Conservation (phyloP, 169 alveolate genomes). For the Eimeria sp. region DNA sequence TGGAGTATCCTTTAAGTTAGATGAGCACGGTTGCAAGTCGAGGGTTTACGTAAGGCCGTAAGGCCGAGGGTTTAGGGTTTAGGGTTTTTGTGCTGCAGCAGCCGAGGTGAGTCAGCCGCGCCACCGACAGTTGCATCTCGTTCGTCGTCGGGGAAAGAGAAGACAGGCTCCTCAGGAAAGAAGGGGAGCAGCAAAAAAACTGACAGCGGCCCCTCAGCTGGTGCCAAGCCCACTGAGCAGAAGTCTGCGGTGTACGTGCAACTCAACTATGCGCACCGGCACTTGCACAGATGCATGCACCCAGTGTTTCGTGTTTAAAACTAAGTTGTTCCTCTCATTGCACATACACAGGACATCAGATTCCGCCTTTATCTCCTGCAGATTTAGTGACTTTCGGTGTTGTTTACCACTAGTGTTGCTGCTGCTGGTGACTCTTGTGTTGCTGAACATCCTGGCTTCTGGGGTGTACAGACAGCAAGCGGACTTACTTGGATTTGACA, state of each 20-base stretch:
- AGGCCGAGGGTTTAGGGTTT: slow-evolving; percentile 23
- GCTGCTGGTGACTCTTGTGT: not conserved
- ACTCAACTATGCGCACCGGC: not conserved
- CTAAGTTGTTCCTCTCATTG: not conserved
- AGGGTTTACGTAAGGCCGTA: not conserved
- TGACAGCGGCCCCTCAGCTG: not conserved
- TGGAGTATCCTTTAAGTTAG: not conserved
- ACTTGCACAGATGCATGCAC: not conserved
- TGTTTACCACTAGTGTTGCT: not conserved
- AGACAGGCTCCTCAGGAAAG: not conserved
- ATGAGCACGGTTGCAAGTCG: not conserved
- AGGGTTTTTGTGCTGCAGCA: slow-evolving; percentile 45
- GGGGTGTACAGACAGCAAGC: slow-evolving; percentile 71
- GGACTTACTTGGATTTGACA: slow-evolving; percentile 59
- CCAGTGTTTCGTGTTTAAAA: not conserved
- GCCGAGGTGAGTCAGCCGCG: not conserved
- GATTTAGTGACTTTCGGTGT: too few relatives aligned
- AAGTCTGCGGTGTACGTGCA: slow-evolving; percentile 59
- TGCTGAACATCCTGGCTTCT: not conserved
- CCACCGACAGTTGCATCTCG: not conserved
- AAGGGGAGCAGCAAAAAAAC: not conserved
- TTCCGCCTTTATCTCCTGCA: not conserved
- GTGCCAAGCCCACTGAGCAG: not conserved
- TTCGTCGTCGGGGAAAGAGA: not conserved
- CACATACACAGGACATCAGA: not conserved